phyloP scores from a whole-genome alignment of 1,284 basidiomycete genomes.

The Microbotryomycetes sp. region DNA sequence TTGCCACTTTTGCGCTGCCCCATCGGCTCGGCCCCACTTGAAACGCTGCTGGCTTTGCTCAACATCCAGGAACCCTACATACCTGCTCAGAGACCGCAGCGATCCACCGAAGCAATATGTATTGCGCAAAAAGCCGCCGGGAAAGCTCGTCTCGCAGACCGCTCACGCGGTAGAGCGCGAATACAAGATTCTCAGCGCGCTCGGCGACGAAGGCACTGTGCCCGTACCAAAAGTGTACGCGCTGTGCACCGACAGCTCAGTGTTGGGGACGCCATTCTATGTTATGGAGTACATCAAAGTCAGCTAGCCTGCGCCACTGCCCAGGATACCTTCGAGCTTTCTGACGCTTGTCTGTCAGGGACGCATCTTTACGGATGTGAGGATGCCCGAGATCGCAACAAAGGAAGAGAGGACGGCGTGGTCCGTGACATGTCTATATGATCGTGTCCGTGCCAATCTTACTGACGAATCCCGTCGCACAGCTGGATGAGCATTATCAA shows the following conservation, averaged over 20 bases:
- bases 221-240: constrained; percentile 80
- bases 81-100: constrained; percentile 72
- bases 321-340: background rate
- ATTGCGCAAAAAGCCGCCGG: constrained; percentile 87
- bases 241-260: constrained; percentile 61
- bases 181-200: constrained; percentile 67
- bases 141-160: constrained; percentile 72
- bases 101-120: constrained; percentile 57
- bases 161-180: constrained; percentile 93
- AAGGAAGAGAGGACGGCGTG: constrained; percentile 60
- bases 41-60: constrained; percentile 2
- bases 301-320: background rate
- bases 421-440: constrained; percentile 44
- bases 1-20: too few relatives aligned
- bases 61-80: constrained; percentile 75
- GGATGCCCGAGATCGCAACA: constrained; percentile 59
- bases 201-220: constrained; percentile 68
- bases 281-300: constrained; percentile 83
- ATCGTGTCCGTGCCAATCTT: background rate
- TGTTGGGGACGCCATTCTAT: constrained; percentile 88
- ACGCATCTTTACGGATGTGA: constrained; percentile 79
- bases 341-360: constrained; percentile 45
- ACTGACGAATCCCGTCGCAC: constrained; percentile 3
- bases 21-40: background rate
- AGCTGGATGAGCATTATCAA: constrained; percentile 71